Evolutionary conservation across 2,329 filamentous ascomycete genomes (phyloP).

Genomic region (Fusarium cicatricum): DNA sequence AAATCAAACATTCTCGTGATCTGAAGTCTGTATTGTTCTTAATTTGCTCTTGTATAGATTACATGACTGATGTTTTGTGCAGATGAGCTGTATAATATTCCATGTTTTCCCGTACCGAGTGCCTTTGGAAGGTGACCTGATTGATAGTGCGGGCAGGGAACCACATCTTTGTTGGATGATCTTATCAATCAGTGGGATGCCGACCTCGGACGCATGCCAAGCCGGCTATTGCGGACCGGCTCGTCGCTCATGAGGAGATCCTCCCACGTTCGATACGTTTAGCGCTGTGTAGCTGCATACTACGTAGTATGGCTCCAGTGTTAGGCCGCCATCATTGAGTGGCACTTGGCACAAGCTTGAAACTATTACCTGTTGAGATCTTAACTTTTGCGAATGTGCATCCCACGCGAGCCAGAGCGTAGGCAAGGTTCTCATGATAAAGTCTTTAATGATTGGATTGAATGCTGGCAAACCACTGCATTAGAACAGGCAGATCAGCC

Average conservation of each 20-base stretch:
- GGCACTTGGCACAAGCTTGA: neutral
- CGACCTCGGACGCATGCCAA: conserved; percentile 24
- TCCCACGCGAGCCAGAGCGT: too few relatives aligned
- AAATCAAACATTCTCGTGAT: too few relatives aligned
- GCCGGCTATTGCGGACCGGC: conserved; percentile 17
- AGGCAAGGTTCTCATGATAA: too few relatives aligned
- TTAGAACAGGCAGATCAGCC: too few relatives aligned
- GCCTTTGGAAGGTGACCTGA: neutral
- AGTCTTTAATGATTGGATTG: neutral
- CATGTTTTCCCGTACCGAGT: too few relatives aligned
- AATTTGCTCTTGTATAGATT: too few relatives aligned
- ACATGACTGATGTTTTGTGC: too few relatives aligned
- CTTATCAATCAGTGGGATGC: conserved; percentile 28
- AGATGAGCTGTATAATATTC: too few relatives aligned
- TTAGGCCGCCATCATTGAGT: too few relatives aligned
- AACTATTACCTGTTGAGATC: neutral
- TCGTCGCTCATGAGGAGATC: conserved; percentile 1
- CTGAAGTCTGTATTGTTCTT: too few relatives aligned
- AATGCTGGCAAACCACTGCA: neutral
- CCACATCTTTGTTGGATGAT: neutral
- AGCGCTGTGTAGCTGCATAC: neutral
- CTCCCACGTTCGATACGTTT: neutral
- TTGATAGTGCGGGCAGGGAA: neutral
- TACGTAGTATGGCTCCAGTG: neutral
- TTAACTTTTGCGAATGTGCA: neutral